Evolutionary conservation across 768 basidiomycete species (phyloP), one percentile per base, ranked within the genome.

Genomic region (Daedaleopsis nitida): DNA sequence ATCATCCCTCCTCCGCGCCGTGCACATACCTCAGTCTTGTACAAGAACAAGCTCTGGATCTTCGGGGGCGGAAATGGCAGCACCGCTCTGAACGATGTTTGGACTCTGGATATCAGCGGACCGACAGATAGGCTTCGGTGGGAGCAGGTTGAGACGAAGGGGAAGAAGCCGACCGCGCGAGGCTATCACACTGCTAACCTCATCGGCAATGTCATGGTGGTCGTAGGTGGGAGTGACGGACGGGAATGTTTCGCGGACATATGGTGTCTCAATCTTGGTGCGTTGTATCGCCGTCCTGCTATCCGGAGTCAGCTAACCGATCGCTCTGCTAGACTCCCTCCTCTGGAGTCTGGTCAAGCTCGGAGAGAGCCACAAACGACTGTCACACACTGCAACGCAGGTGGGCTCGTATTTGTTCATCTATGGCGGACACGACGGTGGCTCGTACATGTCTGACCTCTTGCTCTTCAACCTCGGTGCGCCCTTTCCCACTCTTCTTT

Each of bases 61-160:
- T 97, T 96, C 68, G 96, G 94, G 9, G 94, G 96, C n/a, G 95
- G 96, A 2, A 96, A 94, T 60, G 96, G 96, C 0, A 79, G 89
- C 76, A 84, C 83, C n/a, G 94, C 96, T 0, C 79, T 97, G 57
- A 92, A 92, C 66, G 95, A 97, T 72, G 76, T 96, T 19, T 96
- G 94, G 94, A 85, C 88, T 16, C 77, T 96, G 23, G 92, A 96
- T 59, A 84, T 89, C 37, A 76, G 78, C 53, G 66, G 74, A 44
- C 70, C 70, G 27, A 58, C 74, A 5, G 75, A 78, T 5, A 72
- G 73, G 45, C 74, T 88, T 73, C 76, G 75, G 34, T 91, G 89
- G 90, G 79, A 81, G 44, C 73, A 86, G 63, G 68, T 92, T 49
- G 66, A 81, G 66, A 86, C 89, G 1, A 68, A 70, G 0, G 86